Base-by-base conservation (phyloP, 2,329 filamentous ascomycete species). In the Botryotinia narcissicola region DNA sequence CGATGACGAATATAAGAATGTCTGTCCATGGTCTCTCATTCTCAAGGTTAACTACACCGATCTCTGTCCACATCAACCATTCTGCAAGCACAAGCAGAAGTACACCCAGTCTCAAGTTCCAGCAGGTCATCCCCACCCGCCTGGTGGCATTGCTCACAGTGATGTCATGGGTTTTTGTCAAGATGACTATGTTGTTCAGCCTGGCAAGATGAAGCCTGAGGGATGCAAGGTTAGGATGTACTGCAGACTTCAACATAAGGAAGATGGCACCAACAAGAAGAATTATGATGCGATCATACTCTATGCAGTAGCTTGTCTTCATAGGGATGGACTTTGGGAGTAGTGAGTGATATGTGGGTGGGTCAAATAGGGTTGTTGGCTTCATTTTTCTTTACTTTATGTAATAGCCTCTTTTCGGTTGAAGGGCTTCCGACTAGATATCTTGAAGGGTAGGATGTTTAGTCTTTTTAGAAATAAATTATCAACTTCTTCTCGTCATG, bases 291-390 rank as follows among this genome's bases (percentile, higher is more conserved):
- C 59, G 6, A n/a, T 37, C 7, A 61, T 61, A 37, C 32, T 61
- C 22, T 61, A 40, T n/a, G 59, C 22, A 37, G 35, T 22, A 18
- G 59, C 59, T 61, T 61, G 59, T 40, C 59, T 61, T n/a, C 59
- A 61, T 40, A 61, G 59, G 32, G 59, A 61, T 61, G 35, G 59
- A 61, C 59, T 61, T 40, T 61, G 59, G 59, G 59, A 61, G 32
- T 61, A 61, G 51, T 37, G 20, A 61, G 35, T 40, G 3, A 12
- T 40, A 40, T 25, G 12, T 40, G 35, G 6, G 22, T 61, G 10
- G 59, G 25, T 16, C 5, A 61, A 37, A 25, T 40, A 5, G 22
- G 12, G 7, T 35, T 37, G 4, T 35, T 0, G 7, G 35, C 59
- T 61, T 40, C 35, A 9, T 40, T 61, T n/a, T 40, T 1, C 35